These are phyloP conservation scores for Nadsonia starkeyi-henricii DNA, from an alignment of 1,139 yeast species.

Conservation along the genomic window DNA sequence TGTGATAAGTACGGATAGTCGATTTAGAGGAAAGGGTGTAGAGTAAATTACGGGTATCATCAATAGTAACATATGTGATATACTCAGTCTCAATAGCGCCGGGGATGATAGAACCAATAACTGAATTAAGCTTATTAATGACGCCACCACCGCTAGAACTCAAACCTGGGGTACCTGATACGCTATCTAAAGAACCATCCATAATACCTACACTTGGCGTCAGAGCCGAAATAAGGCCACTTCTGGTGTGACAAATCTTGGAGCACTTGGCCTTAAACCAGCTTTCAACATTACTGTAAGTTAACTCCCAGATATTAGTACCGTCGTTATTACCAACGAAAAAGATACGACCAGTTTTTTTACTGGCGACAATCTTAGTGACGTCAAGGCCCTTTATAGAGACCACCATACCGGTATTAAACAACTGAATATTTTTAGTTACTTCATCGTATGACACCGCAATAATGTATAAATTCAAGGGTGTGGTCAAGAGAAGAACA, in stretches of 20 bases:
- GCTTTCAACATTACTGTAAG: slow-evolving; percentile 72
- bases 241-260: slow-evolving; percentile 45
- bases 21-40: slow-evolving; percentile 79
- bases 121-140: slow-evolving; percentile 8
- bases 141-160: slow-evolving; percentile 6
- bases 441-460: slow-evolving; percentile 49
- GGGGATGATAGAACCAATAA: slow-evolving; percentile 14
- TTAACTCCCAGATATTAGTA: slow-evolving; percentile 72
- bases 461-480: slow-evolving; percentile 61
- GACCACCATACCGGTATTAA: slow-evolving; percentile 72
- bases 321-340: slow-evolving; percentile 73
- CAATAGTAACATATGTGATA: slow-evolving; percentile 53
- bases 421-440: slow-evolving; percentile 49
- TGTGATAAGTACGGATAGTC: slow-evolving; percentile 64
- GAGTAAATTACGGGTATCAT: slow-evolving; percentile 59
- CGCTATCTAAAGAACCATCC: slow-evolving; percentile 7
- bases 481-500: slow-evolving; percentile 64
- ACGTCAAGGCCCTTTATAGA: slow-evolving; percentile 69
- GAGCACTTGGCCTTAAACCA: slow-evolving; percentile 81
- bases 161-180: slow-evolving; percentile 2
- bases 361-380: slow-evolving; percentile 44
- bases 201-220: slow-evolving; percentile 11
- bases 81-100: slow-evolving; percentile 33
- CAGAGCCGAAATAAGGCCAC: slow-evolving; percentile 14
- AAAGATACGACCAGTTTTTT: slow-evolving; percentile 62